Evolutionary conservation across 495 filamentous ascomycete genomes (phyloP).

Genomic region (Aspergillus ellipticus): DNA sequence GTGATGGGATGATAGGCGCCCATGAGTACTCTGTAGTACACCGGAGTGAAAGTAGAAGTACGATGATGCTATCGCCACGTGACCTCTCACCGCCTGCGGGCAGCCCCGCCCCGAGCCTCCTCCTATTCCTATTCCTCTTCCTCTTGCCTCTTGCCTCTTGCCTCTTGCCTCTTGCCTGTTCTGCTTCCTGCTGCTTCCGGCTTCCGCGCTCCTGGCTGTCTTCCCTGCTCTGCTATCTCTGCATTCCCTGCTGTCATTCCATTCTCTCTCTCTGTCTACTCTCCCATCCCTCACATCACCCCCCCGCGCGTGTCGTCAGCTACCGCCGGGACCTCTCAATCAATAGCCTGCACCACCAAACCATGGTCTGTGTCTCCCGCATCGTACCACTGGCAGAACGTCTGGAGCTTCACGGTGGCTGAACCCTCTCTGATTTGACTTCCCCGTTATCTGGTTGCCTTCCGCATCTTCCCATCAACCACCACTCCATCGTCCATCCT

Average conservation of each 20-base stretch:
- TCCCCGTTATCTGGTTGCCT: neutral
- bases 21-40: no score
- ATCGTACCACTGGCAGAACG: constrained; percentile 21
- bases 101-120: neutral
- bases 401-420: constrained; percentile 28
- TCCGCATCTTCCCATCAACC: neutral
- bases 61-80: neutral
- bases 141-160: no score
- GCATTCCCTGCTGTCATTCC: neutral
- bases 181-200: constrained; percentile 1
- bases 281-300: neutral
- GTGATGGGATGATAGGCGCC: no score
- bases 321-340: no score
- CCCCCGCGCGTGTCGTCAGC: no score
- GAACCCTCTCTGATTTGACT: constrained; percentile 3
- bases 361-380: constrained; percentile 25
- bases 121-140: neutral
- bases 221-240: neutral
- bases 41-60: no score
- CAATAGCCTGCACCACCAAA: constrained; percentile 17
- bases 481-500: constrained; percentile 23
- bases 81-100: neutral
- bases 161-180: neutral
- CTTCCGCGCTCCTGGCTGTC: neutral
- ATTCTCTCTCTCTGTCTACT: neutral